Evolutionary conservation across 2,329 filamentous ascomycete species (phyloP).

Genomic region (Epichloe sibirici): DNA sequence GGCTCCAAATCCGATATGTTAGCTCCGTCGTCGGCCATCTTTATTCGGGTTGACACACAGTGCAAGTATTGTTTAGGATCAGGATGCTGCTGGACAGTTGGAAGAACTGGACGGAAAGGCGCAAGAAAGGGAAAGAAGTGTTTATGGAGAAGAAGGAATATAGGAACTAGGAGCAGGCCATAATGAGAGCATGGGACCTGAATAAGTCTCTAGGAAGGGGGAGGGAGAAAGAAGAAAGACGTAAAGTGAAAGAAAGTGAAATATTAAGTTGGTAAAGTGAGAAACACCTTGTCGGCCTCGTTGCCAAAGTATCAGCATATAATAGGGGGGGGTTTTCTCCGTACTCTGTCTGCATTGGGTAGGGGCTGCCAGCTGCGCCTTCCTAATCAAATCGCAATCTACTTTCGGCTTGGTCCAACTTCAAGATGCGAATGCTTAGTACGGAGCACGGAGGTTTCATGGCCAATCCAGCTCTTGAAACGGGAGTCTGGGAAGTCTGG

Average conservation of each 20-base stretch:
- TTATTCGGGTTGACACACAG: not conserved
- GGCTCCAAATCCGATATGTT: not conserved
- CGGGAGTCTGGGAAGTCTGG: not conserved
- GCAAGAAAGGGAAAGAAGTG: not conserved
- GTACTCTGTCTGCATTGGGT: no score
- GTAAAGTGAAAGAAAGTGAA: not conserved
- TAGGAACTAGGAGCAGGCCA: not conserved
- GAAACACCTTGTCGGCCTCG: not conserved
- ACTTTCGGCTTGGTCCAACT: not conserved
- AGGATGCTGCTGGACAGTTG: slow-evolving; percentile 9
- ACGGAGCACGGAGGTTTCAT: not conserved
- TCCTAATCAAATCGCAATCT: not conserved
- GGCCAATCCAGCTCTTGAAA: not conserved
- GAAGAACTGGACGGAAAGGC: slow-evolving; percentile 1
- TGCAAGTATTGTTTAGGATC: not conserved
- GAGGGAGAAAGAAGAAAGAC: not conserved
- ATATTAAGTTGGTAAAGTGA: not conserved
- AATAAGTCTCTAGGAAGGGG: not conserved
- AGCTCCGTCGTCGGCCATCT: slow-evolving; percentile 1
- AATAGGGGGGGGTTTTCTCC: no score
- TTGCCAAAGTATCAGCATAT: not conserved
- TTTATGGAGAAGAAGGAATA: not conserved
- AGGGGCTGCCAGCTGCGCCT: not conserved
- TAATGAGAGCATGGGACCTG: not conserved
- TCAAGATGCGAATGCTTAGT: not conserved